Evolutionary conservation across 768 basidiomycete genomes (phyloP), one percentile per base, ranked within the genome.

Genomic region (Suillus spraguei): DNA sequence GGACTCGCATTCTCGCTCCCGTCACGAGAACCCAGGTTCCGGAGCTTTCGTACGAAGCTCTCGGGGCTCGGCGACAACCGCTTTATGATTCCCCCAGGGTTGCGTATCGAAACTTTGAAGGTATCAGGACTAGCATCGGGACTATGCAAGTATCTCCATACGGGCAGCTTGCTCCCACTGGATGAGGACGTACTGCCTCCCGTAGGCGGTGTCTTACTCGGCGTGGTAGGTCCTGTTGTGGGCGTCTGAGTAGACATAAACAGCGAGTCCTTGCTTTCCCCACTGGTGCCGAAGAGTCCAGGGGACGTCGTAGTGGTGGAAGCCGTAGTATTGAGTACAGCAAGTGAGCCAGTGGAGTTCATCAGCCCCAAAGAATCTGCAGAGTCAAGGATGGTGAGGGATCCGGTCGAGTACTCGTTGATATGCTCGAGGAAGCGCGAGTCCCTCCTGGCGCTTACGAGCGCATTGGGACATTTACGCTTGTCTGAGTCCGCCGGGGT

Each of bases 141-240:
- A 2, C 72, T 63, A 5, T 63, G 60, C 36, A 76, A 63, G 32
- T 68, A 72, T n/a, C 68, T 72, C 39, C 70, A 65, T 2, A 76
- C 66, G 14, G 73, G 74, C 5, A 72, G 71, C 72, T 76, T 74
- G 60, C 72, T 74, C 14, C 69, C 66, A 41, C 66, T 65, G 8
- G 66, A n/a, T 41, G 17, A n/a, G 49, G 55, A 5, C 38, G 49
- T 62, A 47, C 6, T 60, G 49, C 11, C 60, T 24, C 1, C 17
- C 9, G 41, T 47, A 42, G 9, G 59, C 24, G 73, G 71, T 0
- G 71, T 74, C 55, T 64, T 59, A 4, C 71, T 64, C n/a, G 74
- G 74, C 28, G 73, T 76, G 10, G 65, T 63, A 0, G 74, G 74
- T 11, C 64, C 63, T 1, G 65, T 56, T 11, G 66, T 67, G 9